Evolutionary conservation across 176 grass and related monocot genomes (phyloP).

Genomic region (Phoenix dactylifera): DNA sequence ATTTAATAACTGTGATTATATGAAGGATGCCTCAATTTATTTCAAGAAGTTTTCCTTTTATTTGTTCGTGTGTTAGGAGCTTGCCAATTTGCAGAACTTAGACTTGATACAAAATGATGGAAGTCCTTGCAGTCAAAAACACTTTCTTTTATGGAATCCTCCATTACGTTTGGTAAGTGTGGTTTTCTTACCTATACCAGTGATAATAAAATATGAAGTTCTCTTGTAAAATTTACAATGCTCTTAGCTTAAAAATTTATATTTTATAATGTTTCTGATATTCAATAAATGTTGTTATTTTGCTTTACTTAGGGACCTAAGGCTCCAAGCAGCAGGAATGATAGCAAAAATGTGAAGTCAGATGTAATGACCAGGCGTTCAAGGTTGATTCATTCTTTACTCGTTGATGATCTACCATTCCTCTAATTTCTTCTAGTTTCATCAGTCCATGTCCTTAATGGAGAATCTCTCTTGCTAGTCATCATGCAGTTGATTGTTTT

Average conservation of each 20-base stretch:
- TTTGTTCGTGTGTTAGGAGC: constrained; percentile 33
- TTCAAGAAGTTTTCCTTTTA: constrained; percentile 10
- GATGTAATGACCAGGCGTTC: constrained; percentile 42
- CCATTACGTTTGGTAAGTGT: constrained; percentile 34
- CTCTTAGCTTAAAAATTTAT: no score
- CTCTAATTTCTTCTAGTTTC: no score
- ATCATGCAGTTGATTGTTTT: no score
- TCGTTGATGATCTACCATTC: no score
- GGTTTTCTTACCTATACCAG: background rate
- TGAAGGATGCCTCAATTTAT: background rate
- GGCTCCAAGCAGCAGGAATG: background rate
- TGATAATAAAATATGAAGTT: no score
- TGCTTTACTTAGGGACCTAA: constrained; percentile 23
- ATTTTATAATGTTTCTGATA: no score
- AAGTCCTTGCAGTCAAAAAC: constrained; percentile 73
- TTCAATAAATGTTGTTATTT: background rate
- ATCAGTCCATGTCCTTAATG: no score
- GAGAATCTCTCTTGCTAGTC: no score
- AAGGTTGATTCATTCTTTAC: constrained; percentile 32
- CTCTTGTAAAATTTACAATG: no score
- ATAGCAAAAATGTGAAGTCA: constrained; percentile 32
- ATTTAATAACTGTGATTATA: no score
- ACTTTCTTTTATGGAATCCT: constrained; percentile 92
- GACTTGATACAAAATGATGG: constrained; percentile 85
- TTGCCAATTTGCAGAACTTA: constrained; percentile 56